Evolutionary conservation across 345 rosid genomes (phyloP), one percentile per base, ranked within the genome.

Genomic region (Heritiera fomes): DNA sequence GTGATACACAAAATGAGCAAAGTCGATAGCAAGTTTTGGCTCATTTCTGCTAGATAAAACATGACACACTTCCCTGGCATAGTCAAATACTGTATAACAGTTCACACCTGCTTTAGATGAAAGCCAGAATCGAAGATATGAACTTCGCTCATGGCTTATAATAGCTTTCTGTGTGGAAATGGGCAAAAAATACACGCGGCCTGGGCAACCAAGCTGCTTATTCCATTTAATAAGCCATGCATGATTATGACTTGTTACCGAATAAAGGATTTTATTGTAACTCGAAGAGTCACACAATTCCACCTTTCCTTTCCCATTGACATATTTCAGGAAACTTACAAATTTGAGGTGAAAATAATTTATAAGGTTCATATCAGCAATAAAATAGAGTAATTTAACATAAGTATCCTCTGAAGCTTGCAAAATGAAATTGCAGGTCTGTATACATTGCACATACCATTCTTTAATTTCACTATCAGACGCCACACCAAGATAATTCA

Each of bases 211-310:
- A 45, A 67, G 11, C 34, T 43, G 17, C 17, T 43, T n/a, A 67
- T 45, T 67, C 53, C 72, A 67, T 67, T 45, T 67, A 67, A 45
- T 10, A 43, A 67, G 72, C 72, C 72, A 67, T 41, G 6, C 52
- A 43, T 67, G 53, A 43, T n/a, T 0, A 67, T 20, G 17, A n/a
- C 20, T 15, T 43, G 15, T 17, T 67, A 0, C 17, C 9, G 32
- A 17, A 67, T 67, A 67, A 32, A 9, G 17, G 52, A 45, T 43
- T 1, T 20, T 45, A 8, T 5, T n/a, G 2, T 15, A 43, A 67
- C 38, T 34, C 3, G 72, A 1, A 0, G 34, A 10, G 9, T 4
- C 0, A 9, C 4, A 11, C 14, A 67, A 67, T 43, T 67, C n/a
- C 52, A 67, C 53, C 53, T 67, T 32, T 8, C 34, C 53, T 9